Evolutionary conservation across 306 rosid genomes (phyloP), one percentile per base, ranked within the genome.

Genomic region (Begonia peltatifolia): DNA sequence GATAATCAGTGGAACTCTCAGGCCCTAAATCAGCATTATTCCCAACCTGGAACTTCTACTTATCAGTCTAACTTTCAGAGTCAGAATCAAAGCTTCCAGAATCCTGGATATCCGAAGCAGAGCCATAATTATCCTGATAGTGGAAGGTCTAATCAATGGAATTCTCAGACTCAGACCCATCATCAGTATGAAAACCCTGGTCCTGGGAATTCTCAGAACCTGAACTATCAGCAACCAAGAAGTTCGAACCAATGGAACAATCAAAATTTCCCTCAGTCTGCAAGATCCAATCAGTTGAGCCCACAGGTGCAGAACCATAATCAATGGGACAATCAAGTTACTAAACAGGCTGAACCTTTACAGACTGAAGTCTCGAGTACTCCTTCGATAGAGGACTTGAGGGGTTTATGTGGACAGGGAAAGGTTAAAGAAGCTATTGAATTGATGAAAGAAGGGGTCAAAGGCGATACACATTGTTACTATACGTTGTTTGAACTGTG

Each of bases 361-460:
- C 68, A 42, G 61, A 54, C 46, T 7, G 79, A 72, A 55, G 42
- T 71, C 9, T 49, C 67, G 0, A 63, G 46, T 50, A 46, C 70
- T 12, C 44, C 53, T 41, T 72, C 86, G 0, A 57, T 67, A 49
- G 63, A 42, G n/a, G 92, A 83, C 53, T 66, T 87, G 68, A 55
- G 47, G 41, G 59, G 68, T 43, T 30, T 87, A 65, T 87, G 94
- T 63, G 61, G 61, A 50, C 78, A 75, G 61, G 86, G 93, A 35
- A 84, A 79, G 75, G 60, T 73, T 53, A 77, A 81, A 54, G 93
- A 84, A 49, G 93, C 84, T 12, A 63, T 87, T 63, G 80, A 75
- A 46, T 49, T 87, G 82, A 67, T 87, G 89, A 82, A 78, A 23
- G 69, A 83, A 46, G 89, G 95, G 65, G 72, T 80, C 41, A 87